Evolutionary conservation across 2,329 filamentous ascomycete genomes (phyloP).

Genomic region (Talaromyces sp.): DNA sequence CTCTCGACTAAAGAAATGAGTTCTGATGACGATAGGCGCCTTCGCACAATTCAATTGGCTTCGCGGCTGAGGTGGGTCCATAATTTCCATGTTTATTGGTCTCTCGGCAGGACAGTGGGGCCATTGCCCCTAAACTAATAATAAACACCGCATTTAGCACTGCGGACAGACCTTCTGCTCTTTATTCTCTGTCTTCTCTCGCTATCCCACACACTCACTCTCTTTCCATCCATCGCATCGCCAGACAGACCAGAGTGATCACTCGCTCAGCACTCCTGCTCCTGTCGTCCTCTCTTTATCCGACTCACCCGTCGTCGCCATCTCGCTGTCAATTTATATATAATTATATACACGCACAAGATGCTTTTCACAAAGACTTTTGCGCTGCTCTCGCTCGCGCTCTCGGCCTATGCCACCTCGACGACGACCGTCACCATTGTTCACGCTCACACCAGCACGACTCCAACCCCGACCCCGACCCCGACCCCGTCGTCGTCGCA

Average conservation of each 20-base stretch:
- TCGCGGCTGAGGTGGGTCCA: neutral
- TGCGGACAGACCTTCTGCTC: neutral
- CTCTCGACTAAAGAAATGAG: neutral
- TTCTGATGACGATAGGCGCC: neutral
- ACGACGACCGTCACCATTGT: constrained; percentile 25
- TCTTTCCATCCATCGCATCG: neutral
- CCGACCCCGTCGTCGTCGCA: constrained; percentile 11
- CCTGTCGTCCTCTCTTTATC: constrained; percentile 3
- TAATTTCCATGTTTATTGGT: neutral
- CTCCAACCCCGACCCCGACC: constrained; percentile 10
- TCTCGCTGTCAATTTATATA: neutral
- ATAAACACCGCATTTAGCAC: neutral
- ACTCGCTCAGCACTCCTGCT: constrained; percentile 3
- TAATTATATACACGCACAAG: constrained; percentile 3
- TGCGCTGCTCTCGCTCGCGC: constrained; percentile 21
- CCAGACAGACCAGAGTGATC: constrained; percentile 2
- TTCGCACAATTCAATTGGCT: neutral
- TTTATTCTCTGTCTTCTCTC: neutral
- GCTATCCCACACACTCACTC: neutral
- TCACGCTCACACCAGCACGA: constrained; percentile 9
- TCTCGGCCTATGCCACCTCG: constrained; percentile 17
- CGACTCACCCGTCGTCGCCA: neutral
- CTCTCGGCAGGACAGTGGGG: neutral
- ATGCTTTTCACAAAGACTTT: constrained; percentile 33
- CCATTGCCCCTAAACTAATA: neutral